These are phyloP conservation scores for Acanthamoeba castellanii DNA, from an alignment of 208 protist genomes.

Conservation along the genomic window DNA sequence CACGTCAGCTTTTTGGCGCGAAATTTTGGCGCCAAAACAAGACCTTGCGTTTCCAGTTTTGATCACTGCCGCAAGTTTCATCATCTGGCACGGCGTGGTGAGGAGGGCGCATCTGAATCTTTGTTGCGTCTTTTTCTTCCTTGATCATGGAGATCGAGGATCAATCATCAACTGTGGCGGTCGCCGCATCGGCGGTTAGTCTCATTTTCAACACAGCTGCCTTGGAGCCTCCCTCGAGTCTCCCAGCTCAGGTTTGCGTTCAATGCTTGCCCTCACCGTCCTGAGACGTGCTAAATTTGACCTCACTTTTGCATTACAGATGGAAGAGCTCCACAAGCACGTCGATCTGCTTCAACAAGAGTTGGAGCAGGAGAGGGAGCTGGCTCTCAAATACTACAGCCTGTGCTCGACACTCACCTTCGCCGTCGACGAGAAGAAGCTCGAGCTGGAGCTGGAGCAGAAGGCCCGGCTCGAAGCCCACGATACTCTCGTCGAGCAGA, in stretches of 20 bases:
- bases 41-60: no score
- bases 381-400: neutral
- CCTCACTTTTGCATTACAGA: neutral
- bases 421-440: neutral
- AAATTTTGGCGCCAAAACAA: no score
- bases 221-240: neutral
- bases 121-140: no score
- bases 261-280: neutral
- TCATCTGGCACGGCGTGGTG: no score
- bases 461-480: neutral
- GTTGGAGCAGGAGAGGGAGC: neutral
- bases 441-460: neutral
- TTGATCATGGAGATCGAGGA: no score
- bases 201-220: no score
- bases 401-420: neutral
- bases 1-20: no score
- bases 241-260: neutral
- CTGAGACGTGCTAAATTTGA: neutral
- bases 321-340: neutral
- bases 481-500: neutral
- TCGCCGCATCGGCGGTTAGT: no score
- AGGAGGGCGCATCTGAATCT: no score
- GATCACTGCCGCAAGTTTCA: no score
- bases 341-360: neutral
- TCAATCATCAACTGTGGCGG: no score